These are phyloP conservation scores for Yarrowia deformans DNA, from an alignment of 805 yeast species.

Conservation along the genomic window DNA sequence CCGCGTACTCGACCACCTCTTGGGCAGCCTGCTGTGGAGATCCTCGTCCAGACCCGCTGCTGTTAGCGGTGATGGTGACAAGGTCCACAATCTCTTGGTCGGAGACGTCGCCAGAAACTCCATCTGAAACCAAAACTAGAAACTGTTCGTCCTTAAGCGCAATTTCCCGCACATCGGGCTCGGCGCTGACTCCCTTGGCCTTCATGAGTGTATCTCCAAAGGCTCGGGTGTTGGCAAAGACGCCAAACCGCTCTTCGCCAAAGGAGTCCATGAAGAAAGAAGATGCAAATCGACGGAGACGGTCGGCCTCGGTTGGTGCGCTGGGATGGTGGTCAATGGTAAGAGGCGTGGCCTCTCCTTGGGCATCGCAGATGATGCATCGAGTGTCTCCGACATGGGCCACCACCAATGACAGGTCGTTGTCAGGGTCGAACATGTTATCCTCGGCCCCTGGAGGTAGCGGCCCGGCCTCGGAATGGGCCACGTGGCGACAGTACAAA, in stretches of 20 bases:
- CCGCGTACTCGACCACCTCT: slow-evolving; percentile 83
- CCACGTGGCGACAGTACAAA: slow-evolving; percentile 54
- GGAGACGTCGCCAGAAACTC: slow-evolving; percentile 77
- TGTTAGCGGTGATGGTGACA: slow-evolving; percentile 66
- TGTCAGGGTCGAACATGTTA: slow-evolving; percentile 33
- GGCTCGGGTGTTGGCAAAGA: slow-evolving; percentile 89
- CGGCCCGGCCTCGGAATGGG: slow-evolving; percentile 11
- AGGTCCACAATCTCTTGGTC: slow-evolving; percentile 94
- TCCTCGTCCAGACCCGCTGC: slow-evolving; percentile 67
- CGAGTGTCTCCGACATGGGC: slow-evolving; percentile 95
- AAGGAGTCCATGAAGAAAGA: slow-evolving; percentile 83
- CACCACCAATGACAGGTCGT: slow-evolving; percentile 57
- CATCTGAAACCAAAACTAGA: slow-evolving; percentile 83
- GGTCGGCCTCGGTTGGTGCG: slow-evolving; percentile 74
- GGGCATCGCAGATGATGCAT: slow-evolving; percentile 80
- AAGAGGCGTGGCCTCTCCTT: slow-evolving; percentile 79
- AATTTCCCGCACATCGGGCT: slow-evolving; percentile 82
- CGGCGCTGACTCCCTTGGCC: slow-evolving; percentile 84
- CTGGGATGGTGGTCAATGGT: slow-evolving; percentile 88
- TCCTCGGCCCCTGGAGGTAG: slow-evolving; percentile 28
- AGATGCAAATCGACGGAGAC: slow-evolving; percentile 70
- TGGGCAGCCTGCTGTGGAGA: slow-evolving; percentile 86
- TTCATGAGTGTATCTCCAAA: slow-evolving; percentile 90
- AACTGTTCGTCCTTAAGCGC: slow-evolving; percentile 86
- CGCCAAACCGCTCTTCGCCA: slow-evolving; percentile 86